Base-by-base conservation (phyloP, 352 stramenopile species). In the Pythium pyrilobum region DNA sequence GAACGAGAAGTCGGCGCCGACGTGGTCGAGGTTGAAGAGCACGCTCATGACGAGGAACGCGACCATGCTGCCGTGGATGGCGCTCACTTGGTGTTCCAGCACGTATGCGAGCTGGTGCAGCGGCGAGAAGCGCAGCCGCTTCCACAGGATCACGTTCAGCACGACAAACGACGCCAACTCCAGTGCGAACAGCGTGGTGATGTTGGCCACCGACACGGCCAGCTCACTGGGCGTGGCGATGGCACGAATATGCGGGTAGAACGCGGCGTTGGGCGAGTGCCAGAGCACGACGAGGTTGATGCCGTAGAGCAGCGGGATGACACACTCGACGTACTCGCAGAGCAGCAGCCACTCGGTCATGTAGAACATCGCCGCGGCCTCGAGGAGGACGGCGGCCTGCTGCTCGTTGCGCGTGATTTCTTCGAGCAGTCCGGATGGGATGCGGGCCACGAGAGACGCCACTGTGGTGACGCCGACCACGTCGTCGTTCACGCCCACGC, bases 91-190 rank as follows among this genome's bases (percentile, higher is more conserved):
- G 38, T 49, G 28, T 21, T 56, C 34, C 34, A 82, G 46, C 23
- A 81, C 74, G 40, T 80, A 85, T n/a, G 51, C 66, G 4, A 82
- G 41, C 23, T 76, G 67, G 24, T 76, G 71, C 7, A 55, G 45
- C 21, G 53, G 53, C 13, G 44, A 61, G 37, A 61, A 55, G 5
- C 13, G 18, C 12, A 71, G 49, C 5, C 31, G 31, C 1, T 33
- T 28, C n/a, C 18, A 21, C 7, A 65, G 23, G 15, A 61, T 16
- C 11, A 51, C 9, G 34, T 38, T 25, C 15, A 71, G 36, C 8
- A 16, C n/a, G 23, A 58, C 23, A 11, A 62, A 59, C 31, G 59
- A 62, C 18, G 39, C 16, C 13, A 58, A 21, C 38, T 64, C 63
- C 2, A 71, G 49, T 8, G 29, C 18, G 3, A 46, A 50, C 25